These are phyloP conservation scores for Pelargonium fulgidum DNA, from an alignment of 441 rosid genomes.

Conservation along the genomic window DNA sequence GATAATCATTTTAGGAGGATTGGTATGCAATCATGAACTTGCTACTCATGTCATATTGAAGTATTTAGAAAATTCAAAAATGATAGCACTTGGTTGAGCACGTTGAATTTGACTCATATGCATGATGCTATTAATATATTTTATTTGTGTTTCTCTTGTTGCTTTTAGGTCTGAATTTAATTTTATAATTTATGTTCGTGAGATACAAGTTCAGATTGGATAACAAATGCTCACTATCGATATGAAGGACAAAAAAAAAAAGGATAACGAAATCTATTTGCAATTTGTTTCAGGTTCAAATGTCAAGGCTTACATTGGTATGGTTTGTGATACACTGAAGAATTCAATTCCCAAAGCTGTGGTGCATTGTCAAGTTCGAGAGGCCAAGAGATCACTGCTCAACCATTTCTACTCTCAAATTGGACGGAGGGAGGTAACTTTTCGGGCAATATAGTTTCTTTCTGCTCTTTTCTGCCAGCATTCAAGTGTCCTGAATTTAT, in stretches of 20 bases:
- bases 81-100: neutral
- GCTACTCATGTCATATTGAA: neutral
- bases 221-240: too few relatives aligned
- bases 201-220: too few relatives aligned
- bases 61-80: neutral
- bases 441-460: neutral
- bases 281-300: constrained; percentile 61
- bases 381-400: constrained; percentile 85
- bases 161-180: too few relatives aligned
- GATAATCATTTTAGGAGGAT: constrained; percentile 86
- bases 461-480: neutral
- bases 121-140: neutral
- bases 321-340: constrained; percentile 87
- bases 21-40: constrained; percentile 36
- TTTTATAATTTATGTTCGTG: too few relatives aligned
- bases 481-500: neutral
- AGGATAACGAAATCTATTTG: neutral
- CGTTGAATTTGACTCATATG: neutral
- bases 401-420: constrained; percentile 79
- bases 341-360: constrained; percentile 95
- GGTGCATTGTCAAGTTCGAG: constrained; percentile 90
- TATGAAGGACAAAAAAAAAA: too few relatives aligned
- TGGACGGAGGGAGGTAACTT: constrained; percentile 85
- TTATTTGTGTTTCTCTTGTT: neutral
- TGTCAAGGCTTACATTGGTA: constrained; percentile 73